These are phyloP conservation scores for Suillus alpinus DNA, from an alignment of 768 basidiomycete genomes.

Conservation along the genomic window DNA sequence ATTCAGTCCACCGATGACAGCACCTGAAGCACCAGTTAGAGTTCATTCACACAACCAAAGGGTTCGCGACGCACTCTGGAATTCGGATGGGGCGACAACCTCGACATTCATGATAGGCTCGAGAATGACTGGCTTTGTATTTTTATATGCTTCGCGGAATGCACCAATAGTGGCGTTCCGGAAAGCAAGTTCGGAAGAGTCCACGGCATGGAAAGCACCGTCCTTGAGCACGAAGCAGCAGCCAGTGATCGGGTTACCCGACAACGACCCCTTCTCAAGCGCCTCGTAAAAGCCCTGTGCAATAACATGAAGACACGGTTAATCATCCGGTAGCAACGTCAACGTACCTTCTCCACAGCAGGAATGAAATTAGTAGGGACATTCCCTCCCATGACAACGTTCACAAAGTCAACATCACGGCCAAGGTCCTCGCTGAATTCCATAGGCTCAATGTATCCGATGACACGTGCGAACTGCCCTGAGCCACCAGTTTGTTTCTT, in stretches of 20 bases:
- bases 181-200: conserved; percentile 97
- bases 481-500: conserved; percentile 98
- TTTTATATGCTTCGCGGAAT: conserved; percentile 84
- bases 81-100: conserved; percentile 92
- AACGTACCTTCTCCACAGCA: conserved; percentile 83
- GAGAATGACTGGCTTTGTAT: conserved; percentile 75
- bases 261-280: conserved; percentile 83
- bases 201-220: conserved; percentile 89
- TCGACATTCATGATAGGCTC: conserved; percentile 99
- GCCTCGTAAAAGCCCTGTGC: conserved; percentile 91
- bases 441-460: conserved; percentile 90
- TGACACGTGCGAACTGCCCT: conserved; percentile 93
- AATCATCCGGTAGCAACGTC: neutral
- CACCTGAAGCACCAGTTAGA: conserved; percentile 39
- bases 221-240: conserved; percentile 87
- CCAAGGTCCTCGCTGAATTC: conserved; percentile 70
- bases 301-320: neutral
- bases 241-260: conserved; percentile 85
- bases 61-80: conserved; percentile 65
- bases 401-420: conserved; percentile 83
- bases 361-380: conserved; percentile 92
- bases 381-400: conserved; percentile 86
- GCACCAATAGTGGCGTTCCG: conserved; percentile 86
- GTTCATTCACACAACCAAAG: neutral
- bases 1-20: conserved; percentile 93